Evolutionary conservation across 768 basidiomycete genomes (phyloP).

Genomic region (Pseudohyphozyma bogoriensis): DNA sequence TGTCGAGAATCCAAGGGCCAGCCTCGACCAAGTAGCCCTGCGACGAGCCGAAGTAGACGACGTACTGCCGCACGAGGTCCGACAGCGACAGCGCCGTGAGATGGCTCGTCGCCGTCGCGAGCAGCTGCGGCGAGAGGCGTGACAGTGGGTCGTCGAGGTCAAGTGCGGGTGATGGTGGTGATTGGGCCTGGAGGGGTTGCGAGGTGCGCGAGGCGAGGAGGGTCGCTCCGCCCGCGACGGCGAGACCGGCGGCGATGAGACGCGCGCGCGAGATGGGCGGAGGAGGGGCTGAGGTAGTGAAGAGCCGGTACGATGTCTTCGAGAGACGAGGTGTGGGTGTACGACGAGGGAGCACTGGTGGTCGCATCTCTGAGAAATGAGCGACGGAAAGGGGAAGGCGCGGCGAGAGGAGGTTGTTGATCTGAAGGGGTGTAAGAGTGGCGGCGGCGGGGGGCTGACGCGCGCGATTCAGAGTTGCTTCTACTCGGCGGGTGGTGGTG

Average conservation of each 20-base stretch:
- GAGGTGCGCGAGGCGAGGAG: not conserved
- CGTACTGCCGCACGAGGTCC: conserved; percentile 22
- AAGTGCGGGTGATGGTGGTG: not conserved
- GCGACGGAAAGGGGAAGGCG: too few relatives aligned
- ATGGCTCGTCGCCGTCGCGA: conserved; percentile 18
- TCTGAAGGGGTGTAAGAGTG: too few relatives aligned
- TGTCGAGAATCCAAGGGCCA: conserved; percentile 21
- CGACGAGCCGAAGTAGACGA: conserved; percentile 25
- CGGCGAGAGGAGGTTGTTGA: too few relatives aligned
- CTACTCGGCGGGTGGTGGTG: too few relatives aligned
- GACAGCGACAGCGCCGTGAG: not conserved
- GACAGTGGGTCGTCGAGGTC: conserved; percentile 21
- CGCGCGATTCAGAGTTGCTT: too few relatives aligned
- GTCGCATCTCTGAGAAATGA: too few relatives aligned
- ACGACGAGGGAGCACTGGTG: too few relatives aligned
- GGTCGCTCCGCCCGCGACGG: not conserved
- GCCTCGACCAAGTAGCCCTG: conserved; percentile 16
- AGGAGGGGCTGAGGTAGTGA: not conserved
- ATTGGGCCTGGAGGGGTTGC: not conserved
- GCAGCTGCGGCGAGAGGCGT: conserved; percentile 5
- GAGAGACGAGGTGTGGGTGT: not conserved
- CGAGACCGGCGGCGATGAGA: not conserved
- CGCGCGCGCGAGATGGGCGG: not conserved
- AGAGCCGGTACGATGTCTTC: not conserved
- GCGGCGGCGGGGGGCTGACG: too few relatives aligned